Evolutionary conservation across 305 asterid genomes (phyloP).

Genomic region (Stenogyne calaminthoides): DNA sequence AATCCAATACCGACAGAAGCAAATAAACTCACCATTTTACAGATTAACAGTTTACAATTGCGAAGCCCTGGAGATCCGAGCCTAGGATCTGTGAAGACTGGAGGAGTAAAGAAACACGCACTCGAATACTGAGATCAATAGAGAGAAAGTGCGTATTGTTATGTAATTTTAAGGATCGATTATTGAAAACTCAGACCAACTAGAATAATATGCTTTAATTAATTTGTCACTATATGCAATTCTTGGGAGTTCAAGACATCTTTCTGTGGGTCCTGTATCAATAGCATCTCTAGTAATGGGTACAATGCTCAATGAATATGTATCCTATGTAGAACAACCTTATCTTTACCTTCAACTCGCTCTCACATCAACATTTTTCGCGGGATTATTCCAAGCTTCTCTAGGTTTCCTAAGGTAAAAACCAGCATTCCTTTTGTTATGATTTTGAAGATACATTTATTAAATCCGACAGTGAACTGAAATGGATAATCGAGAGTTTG

Average conservation of each 20-base stretch:
- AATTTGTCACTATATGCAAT: conserved; percentile 51
- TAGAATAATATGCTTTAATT: no score
- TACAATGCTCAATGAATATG: conserved; percentile 70
- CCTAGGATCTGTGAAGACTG: conserved; percentile 42
- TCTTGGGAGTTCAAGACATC: conserved; percentile 84
- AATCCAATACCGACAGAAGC: conserved; percentile 25
- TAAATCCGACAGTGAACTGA: neutral
- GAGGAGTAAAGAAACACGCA: conserved; percentile 36
- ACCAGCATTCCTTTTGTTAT: neutral
- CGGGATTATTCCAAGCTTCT: conserved; percentile 81
- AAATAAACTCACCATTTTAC: conserved; percentile 69
- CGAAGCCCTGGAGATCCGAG: conserved; percentile 45
- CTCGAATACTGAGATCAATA: conserved; percentile 47
- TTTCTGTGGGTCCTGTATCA: conserved; percentile 88
- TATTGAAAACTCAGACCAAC: no score
- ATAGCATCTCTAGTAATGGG: conserved; percentile 98
- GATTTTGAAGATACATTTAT: neutral
- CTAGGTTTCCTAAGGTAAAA: conserved; percentile 72
- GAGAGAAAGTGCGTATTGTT: conserved; percentile 36
- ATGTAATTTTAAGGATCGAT: neutral
- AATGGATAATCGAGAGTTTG: neutral
- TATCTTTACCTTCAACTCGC: conserved; percentile 71
- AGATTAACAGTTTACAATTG: conserved; percentile 33
- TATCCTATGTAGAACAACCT: conserved; percentile 48
- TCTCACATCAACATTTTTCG: conserved; percentile 79